Percentiles rank a stretch among this genome's conserved stretches.
phyloP scores from a whole-genome alignment of 257 asterid genomes.

The Nicotiana undulata region DNA sequence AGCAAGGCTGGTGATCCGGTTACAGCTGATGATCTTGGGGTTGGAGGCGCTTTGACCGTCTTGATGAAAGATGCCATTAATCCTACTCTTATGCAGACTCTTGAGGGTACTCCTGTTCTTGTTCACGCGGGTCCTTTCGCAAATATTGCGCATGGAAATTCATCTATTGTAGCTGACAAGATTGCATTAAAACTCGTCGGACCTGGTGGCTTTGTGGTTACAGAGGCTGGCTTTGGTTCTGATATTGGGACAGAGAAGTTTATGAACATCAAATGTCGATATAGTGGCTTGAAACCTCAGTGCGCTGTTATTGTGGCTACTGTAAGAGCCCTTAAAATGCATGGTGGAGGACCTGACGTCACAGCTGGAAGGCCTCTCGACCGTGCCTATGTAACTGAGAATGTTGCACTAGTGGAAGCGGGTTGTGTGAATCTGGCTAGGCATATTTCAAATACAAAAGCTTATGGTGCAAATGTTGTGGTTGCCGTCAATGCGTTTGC shows the following conservation, averaged over 20 bases:
- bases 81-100: constrained; percentile 96
- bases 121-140: constrained; percentile 98
- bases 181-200: constrained; percentile 92
- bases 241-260: constrained; percentile 97
- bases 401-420: constrained; percentile 81
- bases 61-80: constrained; percentile 93
- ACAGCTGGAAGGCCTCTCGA: constrained; percentile 95
- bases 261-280: constrained; percentile 92
- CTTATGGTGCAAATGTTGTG: constrained; percentile 92
- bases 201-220: constrained; percentile 86
- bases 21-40: constrained; percentile 95
- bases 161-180: constrained; percentile 89
- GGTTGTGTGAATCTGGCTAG: constrained; percentile 83
- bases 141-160: constrained; percentile 94
- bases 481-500: constrained; percentile 86
- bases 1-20: constrained; percentile 92
- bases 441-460: constrained; percentile 68
- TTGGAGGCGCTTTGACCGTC: constrained; percentile 94
- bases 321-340: constrained; percentile 94
- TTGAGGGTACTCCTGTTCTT: constrained; percentile 92
- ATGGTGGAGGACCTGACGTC: constrained; percentile 95
- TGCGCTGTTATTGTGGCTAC: constrained; percentile 95
- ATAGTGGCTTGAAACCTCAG: constrained; percentile 84
- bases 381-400: constrained; percentile 84
- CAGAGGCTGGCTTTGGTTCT: constrained; percentile 98